phyloP scores from a whole-genome alignment of 2,329 filamentous ascomycete genomes.

The Dothidotthia symphoricarpi region DNA sequence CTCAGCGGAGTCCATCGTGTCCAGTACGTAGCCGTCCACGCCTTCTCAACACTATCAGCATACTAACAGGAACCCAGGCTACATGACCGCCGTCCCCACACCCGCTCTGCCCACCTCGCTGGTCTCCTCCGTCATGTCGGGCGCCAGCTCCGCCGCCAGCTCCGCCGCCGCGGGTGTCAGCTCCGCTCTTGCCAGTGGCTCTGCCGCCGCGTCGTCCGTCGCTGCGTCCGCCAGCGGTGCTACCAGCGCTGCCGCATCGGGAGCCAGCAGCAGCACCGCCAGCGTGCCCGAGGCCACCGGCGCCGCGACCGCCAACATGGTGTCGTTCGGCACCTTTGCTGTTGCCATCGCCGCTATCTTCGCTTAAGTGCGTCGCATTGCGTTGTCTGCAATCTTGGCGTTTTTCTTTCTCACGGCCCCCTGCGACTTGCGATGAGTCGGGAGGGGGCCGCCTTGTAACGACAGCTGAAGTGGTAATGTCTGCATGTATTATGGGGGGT shows the following conservation, averaged over 20 bases:
- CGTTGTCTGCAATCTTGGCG: background rate
- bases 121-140: slow-evolving; percentile 2
- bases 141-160: slow-evolving; percentile 4
- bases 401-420: background rate
- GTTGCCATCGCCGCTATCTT: slow-evolving; percentile 30
- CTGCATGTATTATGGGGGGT: slow-evolving; percentile 1
- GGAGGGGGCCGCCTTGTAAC: too few relatives aligned
- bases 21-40: too few relatives aligned
- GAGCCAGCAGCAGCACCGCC: slow-evolving; percentile 9
- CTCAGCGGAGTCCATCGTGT: too few relatives aligned
- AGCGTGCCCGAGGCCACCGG: slow-evolving; percentile 18
- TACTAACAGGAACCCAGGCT: too few relatives aligned
- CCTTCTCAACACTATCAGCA: too few relatives aligned
- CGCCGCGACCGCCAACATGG: slow-evolving; percentile 28
- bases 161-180: slow-evolving; percentile 2
- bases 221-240: slow-evolving; percentile 3
- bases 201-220: background rate
- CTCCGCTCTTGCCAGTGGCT: slow-evolving; percentile 3
- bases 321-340: slow-evolving; percentile 31
- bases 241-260: slow-evolving; percentile 1
- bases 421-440: background rate
- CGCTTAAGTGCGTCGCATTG: slow-evolving; percentile 32
- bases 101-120: slow-evolving; percentile 1
- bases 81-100: background rate
- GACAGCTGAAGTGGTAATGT: too few relatives aligned